Evolutionary conservation across 495 filamentous ascomycete species (phyloP), one percentile per base, ranked within the genome.

Genomic region (Penicilliopsis zonata): DNA sequence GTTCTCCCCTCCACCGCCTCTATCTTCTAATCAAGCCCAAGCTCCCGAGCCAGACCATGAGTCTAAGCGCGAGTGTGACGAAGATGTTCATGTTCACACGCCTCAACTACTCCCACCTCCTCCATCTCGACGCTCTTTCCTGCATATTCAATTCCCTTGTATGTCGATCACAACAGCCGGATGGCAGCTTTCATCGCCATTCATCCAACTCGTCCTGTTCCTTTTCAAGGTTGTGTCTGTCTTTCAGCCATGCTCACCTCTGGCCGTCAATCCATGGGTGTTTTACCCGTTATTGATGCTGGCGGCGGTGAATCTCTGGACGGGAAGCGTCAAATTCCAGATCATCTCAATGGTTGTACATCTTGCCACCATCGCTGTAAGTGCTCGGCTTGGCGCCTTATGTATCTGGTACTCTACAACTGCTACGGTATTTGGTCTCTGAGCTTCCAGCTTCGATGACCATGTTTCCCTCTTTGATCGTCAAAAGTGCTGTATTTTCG

Each of bases 241-340:
- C 1, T 65, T 67, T 8, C 54, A 65, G 33, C 68, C 73, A 4
- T 86, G 80, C 50, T 60, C 59, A 9, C 80, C 80, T 0, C 52
- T 70, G n/a, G 69, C 70, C 1, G 62, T 67, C 8, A 71, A 68
- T 28, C 59, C 72, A 3, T 70, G 60, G 59, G 49, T 80, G 16
- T 55, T 64, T 18, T 83, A 79, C 42, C 70, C 76, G 18, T 49
- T 84, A 12, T 49, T 83, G 4, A 46, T 58, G 10, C 40, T 80
- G 4, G 77, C 78, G 13, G 63, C 65, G 0, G 34, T 80, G 3
- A 72, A 77, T 26, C 41, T 70, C 7, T 40, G 45, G 7, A 30
- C 38, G 5, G 49, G 34, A 21, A 56, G 48, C 15, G 12, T 54
- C 4, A 34, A 30, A 2, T 16, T 48, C 5, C 60, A 64, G 30